These are phyloP conservation scores for Pterocarpus santalinus DNA, from an alignment of 306 rosid species.

Conservation along the genomic window DNA sequence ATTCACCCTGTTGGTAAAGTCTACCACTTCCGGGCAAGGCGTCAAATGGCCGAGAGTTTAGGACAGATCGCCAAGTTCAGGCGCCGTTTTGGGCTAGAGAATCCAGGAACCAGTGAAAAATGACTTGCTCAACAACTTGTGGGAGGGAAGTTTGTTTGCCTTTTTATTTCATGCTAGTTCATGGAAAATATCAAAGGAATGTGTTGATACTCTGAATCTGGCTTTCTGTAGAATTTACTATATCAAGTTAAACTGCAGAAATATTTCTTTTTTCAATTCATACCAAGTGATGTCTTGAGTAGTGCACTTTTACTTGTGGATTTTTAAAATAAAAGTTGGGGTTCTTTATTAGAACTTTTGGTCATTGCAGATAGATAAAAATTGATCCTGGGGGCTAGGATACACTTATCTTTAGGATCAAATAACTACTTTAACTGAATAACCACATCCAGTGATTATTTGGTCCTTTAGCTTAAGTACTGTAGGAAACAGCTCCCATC, in stretches of 20 bases:
- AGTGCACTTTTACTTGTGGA: background rate
- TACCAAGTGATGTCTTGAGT: slow-evolving; percentile 25
- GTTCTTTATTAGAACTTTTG: slow-evolving; percentile 9
- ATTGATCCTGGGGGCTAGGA: background rate
- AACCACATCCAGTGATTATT: background rate
- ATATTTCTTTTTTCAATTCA: slow-evolving; percentile 4
- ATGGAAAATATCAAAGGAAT: slow-evolving; percentile 10
- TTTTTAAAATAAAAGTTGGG: slow-evolving; percentile 11
- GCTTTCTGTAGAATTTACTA: background rate
- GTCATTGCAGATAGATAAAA: background rate
- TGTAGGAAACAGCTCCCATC: background rate
- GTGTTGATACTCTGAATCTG: slow-evolving; percentile 20
- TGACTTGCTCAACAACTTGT: slow-evolving; percentile 41
- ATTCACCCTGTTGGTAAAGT: slow-evolving; percentile 88
- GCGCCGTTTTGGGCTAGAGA: slow-evolving; percentile 72
- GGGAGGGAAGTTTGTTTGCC: slow-evolving; percentile 13
- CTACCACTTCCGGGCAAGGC: slow-evolving; percentile 87
- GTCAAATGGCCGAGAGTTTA: slow-evolving; percentile 85
- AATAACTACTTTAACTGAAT: slow-evolving; percentile 4
- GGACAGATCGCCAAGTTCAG: slow-evolving; percentile 92
- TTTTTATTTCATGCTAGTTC: slow-evolving; percentile 25
- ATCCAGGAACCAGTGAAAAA: slow-evolving; percentile 48
- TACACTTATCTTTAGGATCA: background rate
- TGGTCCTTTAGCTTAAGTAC: background rate
- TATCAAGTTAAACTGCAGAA: slow-evolving; percentile 34